A percentile compares a stretch with the other conserved stretches of the same genome.
Conservation (phyloP, 768 basidiomycete species). For the Leccinum subgranulosum region DNA sequence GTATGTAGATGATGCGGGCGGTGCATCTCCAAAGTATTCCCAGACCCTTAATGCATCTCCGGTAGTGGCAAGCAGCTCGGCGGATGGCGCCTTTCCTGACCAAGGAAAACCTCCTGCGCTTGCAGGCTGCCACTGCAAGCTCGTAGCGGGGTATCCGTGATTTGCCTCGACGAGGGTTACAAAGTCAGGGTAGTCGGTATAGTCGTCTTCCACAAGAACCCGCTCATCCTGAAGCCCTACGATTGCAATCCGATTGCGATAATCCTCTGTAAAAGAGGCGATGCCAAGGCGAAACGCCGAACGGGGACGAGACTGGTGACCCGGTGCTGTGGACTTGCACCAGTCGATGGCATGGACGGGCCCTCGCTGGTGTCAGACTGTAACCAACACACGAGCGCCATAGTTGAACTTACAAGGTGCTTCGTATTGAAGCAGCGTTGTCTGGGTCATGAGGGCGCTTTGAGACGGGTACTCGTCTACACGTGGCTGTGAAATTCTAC, state of each 20-base stretch:
- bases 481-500: conserved; percentile 24
- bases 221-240: conserved; percentile 81
- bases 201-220: conserved; percentile 83
- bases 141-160: conserved; percentile 92
- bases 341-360: conserved; percentile 84
- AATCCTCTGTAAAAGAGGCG: conserved; percentile 83
- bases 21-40: conserved; percentile 76
- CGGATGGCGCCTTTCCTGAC: conserved; percentile 60
- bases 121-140: conserved; percentile 89
- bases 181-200: conserved; percentile 82
- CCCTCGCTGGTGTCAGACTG: conserved; percentile 47
- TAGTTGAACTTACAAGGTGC: conserved; percentile 67
- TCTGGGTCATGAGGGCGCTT: conserved; percentile 54
- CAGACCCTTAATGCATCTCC: conserved; percentile 91
- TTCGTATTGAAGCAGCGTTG: conserved; percentile 76
- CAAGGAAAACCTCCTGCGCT: conserved; percentile 60
- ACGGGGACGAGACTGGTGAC: conserved; percentile 67
- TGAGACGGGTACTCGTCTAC: conserved; percentile 3
- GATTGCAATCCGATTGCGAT: conserved; percentile 76
- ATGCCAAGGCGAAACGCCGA: conserved; percentile 83
- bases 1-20: conserved; percentile 55
- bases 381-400: neutral
- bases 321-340: conserved; percentile 78
- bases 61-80: conserved; percentile 90
- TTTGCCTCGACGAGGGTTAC: conserved; percentile 78